Evolutionary conservation across 208 protist species (phyloP), one percentile per base, ranked within the genome.

Genomic region (Herpetomonas tarakana): DNA sequence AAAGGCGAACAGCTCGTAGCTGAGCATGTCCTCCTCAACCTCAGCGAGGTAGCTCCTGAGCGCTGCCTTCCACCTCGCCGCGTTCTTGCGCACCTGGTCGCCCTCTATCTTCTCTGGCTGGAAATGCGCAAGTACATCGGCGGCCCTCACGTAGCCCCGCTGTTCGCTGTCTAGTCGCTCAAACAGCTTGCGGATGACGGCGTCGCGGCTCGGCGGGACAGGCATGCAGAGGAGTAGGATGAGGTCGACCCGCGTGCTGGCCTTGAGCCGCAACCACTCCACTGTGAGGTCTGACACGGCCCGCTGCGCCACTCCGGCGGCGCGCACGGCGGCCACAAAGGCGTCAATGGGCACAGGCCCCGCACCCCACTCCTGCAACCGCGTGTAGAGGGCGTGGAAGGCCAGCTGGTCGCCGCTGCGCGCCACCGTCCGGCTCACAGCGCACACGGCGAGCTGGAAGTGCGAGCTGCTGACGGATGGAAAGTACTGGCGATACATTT

Each of bases 231-330:
- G 71, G 28, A 74, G 26, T 0, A 68, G 47, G 1, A 94, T 54
- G 11, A 94, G 68, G 16, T 75, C 76, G 4, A 82, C 75, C 2
- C 82, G 74, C 25, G 77, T 82, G 25, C 65, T 52, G 9, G 71
- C 76, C 53, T 78, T 73, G 28, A 88, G 80, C 2, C 88, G 81
- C 67, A 94, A 54, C 78, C 82, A 90, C 69, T 94, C 88, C 4
- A 91, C 47, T 26, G 91, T 77, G 0, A 88, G 52, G 61, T 91
- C 83, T 16, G 65, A 66, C 4, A 88, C 56, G 4, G 66, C 59
- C 6, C 66, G 69, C 16, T 70, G 59, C n/a, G 45, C 18, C 27
- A 76, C 76, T 9, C 76, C 76, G 0, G 72, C 68, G 9, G 53
- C 60, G 31, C 82, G 79, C 30, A 94, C 53, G 3, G 77, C 70